Conservation (phyloP, 2,329 filamentous ascomycete species). For the Colletotrichum siamense region DNA sequence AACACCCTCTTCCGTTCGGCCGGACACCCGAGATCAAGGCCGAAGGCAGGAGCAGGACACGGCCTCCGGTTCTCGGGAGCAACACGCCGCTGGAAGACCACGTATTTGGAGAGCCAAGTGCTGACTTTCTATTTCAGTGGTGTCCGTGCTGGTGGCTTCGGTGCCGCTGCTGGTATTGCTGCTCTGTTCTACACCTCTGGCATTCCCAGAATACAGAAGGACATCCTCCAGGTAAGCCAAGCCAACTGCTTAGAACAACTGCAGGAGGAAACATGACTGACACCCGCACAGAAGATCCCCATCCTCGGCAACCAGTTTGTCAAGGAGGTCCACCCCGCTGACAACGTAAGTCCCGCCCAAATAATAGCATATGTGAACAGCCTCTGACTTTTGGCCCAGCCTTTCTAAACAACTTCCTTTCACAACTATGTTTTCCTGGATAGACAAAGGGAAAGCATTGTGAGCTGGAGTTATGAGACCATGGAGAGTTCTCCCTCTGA, state of each 20-base stretch:
- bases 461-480: background rate
- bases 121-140: conserved; percentile 42
- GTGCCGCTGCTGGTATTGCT: conserved; percentile 61
- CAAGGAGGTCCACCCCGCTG: conserved; percentile 61
- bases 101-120: background rate
- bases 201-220: conserved; percentile 63
- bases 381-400: conserved; percentile 27
- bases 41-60: background rate
- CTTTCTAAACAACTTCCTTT: conserved; percentile 39
- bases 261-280: conserved; percentile 26
- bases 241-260: background rate
- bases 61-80: background rate
- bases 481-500: background rate
- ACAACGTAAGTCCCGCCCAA: conserved; percentile 59
- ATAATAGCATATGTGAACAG: too few relatives aligned
- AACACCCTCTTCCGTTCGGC: background rate
- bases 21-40: background rate
- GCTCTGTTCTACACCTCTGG: conserved; percentile 67
- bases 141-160: conserved; percentile 58
- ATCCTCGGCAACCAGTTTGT: conserved; percentile 55
- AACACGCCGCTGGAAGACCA: background rate
- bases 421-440: background rate
- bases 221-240: conserved; percentile 60
- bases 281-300: conserved; percentile 55
- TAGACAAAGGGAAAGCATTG: background rate